These are phyloP conservation scores for Plasmodium vinckei DNA, from an alignment of 169 alveolate species.

Conservation along the genomic window DNA sequence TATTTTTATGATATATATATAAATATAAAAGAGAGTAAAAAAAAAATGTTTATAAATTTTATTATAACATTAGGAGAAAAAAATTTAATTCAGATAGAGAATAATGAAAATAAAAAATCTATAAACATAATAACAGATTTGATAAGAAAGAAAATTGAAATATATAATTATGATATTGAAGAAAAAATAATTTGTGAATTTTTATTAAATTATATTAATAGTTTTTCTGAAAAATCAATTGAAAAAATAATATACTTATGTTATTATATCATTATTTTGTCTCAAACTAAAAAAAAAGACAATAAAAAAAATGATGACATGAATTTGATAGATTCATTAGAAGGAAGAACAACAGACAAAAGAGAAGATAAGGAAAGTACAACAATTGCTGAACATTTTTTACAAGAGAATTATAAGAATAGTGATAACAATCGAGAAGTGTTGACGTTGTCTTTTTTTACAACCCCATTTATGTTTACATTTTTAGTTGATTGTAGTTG, in stretches of 20 bases:
- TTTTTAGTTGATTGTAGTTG: slow-evolving; percentile 21
- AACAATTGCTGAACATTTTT: neutral
- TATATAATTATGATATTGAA: neutral
- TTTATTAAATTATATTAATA: slow-evolving; percentile 22
- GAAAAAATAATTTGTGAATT: neutral
- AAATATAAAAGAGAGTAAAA: slow-evolving; percentile 10
- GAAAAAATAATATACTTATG: slow-evolving; percentile 41
- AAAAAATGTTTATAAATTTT: slow-evolving; percentile 14
- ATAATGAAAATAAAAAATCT: neutral
- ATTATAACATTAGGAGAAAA: neutral
- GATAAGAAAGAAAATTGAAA: slow-evolving; percentile 13
- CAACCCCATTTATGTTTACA: slow-evolving; percentile 39
- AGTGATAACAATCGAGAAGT: neutral
- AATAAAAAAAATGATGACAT: neutral
- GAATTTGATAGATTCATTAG: neutral
- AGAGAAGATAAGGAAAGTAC: neutral
- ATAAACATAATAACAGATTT: slow-evolving; percentile 12
- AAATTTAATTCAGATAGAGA: neutral
- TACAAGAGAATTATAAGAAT: neutral
- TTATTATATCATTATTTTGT: slow-evolving; percentile 29
- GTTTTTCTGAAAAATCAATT: slow-evolving; percentile 42
- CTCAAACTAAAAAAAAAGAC: neutral
- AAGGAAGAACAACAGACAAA: neutral
- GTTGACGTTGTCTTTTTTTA: slow-evolving; percentile 18
- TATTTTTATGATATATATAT: slow-evolving; percentile 51